Base-by-base conservation (phyloP, 208 protist genomes). In the Porcisia deanei region DNA sequence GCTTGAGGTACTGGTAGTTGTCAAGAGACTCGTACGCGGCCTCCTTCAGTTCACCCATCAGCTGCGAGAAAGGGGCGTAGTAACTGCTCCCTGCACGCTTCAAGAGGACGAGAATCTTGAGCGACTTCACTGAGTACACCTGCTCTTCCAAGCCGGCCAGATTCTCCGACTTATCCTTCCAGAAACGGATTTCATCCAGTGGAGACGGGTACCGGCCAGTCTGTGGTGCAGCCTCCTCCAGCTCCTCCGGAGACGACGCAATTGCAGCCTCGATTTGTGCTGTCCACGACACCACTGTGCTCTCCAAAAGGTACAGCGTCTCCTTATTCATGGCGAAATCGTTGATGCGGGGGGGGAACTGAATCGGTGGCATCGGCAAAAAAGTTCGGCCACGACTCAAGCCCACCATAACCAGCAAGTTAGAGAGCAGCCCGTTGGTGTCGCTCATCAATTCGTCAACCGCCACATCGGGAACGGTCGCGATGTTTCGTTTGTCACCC, bases 171-270 rank as follows among this genome's bases (percentile, higher is more conserved):
- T 99, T 99, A 68, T 87, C 91, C 73, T 96, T 88, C 98, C 98
- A 99, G 83, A 99, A 99, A 25, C 86, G 90, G 41, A 99, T 84
- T 83, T 99, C 98, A 63, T 98, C 95, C 67, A 98, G 69, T 49
- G 98, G 98, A 16, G 95, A 88, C 9, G 97, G 97, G 84, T 98
- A 89, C 14, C 78, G 78, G 12, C 86, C 88, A 20, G 85, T 94
- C 57, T 72, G 83, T 39, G 85, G 77, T 63, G 75, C 88, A 53
- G 75, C 80, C 71, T 90, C 87, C 72, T 95, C 89, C 68, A 97
- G 84, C 76, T 95, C 91, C 80, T 97, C 93, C 14, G 95, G 95
- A 45, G 88, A 92, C 0, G 91, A 93, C 14, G 88, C 88, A 54
- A 98, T 96, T 45, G 94, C 95, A 14, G 89, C 80, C 67, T 92